A percentile compares a stretch with the other conserved stretches of the same genome.
phyloP scores from a whole-genome alignment of 805 yeast genomes.

The Saturnispora silvae region DNA sequence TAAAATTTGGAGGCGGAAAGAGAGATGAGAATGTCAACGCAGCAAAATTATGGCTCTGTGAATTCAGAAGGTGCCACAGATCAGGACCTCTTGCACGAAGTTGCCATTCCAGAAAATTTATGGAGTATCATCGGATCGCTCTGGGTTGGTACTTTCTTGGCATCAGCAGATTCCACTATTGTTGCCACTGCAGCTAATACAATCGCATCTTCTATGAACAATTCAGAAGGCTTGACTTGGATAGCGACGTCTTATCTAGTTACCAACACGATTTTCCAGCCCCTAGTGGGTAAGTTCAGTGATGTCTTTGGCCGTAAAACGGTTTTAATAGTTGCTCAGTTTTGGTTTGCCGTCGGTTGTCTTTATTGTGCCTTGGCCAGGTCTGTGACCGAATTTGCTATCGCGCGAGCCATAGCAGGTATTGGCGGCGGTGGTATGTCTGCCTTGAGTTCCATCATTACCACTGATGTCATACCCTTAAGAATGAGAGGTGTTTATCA shows the following conservation, averaged over 20 bases:
- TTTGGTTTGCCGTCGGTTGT: slow-evolving; percentile 36
- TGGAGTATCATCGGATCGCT: slow-evolving; percentile 23
- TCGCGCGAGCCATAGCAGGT: slow-evolving; percentile 47
- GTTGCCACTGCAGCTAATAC: slow-evolving; percentile 48
- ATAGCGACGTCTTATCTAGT: slow-evolving; percentile 62
- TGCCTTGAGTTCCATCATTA: slow-evolving; percentile 40
- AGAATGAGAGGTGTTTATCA: slow-evolving; percentile 43
- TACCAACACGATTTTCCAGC: slow-evolving; percentile 66
- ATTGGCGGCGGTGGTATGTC: slow-evolving; percentile 49
- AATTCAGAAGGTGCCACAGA: not conserved
- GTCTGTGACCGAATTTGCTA: slow-evolving; percentile 34
- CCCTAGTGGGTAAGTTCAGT: slow-evolving; percentile 58
- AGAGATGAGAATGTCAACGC: slow-evolving; percentile 2
- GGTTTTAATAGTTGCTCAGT: slow-evolving; percentile 34
- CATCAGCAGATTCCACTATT: slow-evolving; percentile 50
- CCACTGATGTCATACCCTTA: slow-evolving; percentile 45
- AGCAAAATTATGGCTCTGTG: not conserved
- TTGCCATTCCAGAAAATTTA: slow-evolving; percentile 16
- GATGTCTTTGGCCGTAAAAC: slow-evolving; percentile 51
- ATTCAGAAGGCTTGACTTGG: slow-evolving; percentile 47
- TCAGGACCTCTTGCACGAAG: slow-evolving; percentile 13
- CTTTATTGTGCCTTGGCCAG: slow-evolving; percentile 31
- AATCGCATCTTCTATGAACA: slow-evolving; percentile 50
- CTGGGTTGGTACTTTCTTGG: slow-evolving; percentile 39
- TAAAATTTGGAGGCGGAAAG: slow-evolving; percentile 7